Conservation (phyloP, 306 rosid genomes). For the Pterocarpus santalinus region DNA sequence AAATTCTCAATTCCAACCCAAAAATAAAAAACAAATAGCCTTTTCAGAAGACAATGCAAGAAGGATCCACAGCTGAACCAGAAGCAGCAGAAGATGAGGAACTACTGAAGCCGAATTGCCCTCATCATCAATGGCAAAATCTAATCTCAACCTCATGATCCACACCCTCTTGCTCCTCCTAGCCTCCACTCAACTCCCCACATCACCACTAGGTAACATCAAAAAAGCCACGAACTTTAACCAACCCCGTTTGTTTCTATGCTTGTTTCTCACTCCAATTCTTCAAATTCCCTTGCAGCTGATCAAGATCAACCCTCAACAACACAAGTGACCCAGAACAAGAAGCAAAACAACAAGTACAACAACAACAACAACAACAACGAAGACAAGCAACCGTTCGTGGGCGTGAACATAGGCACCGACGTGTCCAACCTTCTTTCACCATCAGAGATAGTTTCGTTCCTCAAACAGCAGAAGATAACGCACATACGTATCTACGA, state of each 20-base stretch:
- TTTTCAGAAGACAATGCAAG: slow-evolving; percentile 66
- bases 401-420: slow-evolving; percentile 83
- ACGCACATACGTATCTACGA: slow-evolving; percentile 81
- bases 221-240: background rate
- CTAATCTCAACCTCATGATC: slow-evolving; percentile 42
- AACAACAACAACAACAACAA: slow-evolving; percentile 7
- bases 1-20: background rate
- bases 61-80: slow-evolving; percentile 59
- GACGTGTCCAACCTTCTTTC: slow-evolving; percentile 75
- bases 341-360: too few relatives aligned
- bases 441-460: slow-evolving; percentile 60
- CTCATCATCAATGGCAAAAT: slow-evolving; percentile 62
- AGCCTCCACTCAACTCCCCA: slow-evolving; percentile 16
- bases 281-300: slow-evolving; percentile 45
- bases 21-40: background rate
- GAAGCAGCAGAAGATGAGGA: slow-evolving; percentile 62
- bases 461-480: slow-evolving; percentile 72
- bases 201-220: slow-evolving; percentile 54
- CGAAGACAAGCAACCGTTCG: slow-evolving; percentile 63
- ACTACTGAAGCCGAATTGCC: slow-evolving; percentile 21
- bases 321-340: too few relatives aligned
- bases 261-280: background rate
- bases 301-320: background rate
- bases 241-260: background rate
- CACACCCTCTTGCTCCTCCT: slow-evolving; percentile 30